Percentiles rank a stretch among this genome's conserved stretches.
These are phyloP conservation scores for Blastomyces emzantsi DNA, from an alignment of 2,329 filamentous ascomycete genomes.

Conservation along the genomic window DNA sequence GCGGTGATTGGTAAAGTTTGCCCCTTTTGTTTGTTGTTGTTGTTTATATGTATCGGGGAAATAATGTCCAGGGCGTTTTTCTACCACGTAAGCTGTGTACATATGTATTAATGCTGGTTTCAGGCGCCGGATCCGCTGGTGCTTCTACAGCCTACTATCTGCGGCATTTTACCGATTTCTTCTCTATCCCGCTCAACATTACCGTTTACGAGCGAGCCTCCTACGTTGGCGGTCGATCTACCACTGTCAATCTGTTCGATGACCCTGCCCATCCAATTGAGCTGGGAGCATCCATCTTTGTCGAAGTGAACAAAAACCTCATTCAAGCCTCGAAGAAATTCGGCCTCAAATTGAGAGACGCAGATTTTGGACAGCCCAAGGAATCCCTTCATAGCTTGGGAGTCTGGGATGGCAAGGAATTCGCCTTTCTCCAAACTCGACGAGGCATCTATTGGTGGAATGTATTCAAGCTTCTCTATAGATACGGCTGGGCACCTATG, in stretches of 20 bases:
- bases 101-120: not conserved
- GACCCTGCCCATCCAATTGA: constrained; percentile 63
- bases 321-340: constrained; percentile 63
- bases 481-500: constrained; percentile 72
- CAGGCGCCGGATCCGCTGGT: constrained; percentile 83
- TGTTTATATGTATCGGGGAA: not conserved
- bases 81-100: not conserved
- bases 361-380: constrained; percentile 40
- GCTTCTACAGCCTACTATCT: constrained; percentile 81
- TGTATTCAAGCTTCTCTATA: constrained; percentile 68
- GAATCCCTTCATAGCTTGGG: constrained; percentile 50
- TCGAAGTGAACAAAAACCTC: constrained; percentile 73
- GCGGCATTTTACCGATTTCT: constrained; percentile 56
- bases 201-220: constrained; percentile 75
- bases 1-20: constrained; percentile 8
- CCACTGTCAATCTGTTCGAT: constrained; percentile 70
- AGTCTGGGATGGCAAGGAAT: constrained; percentile 72
- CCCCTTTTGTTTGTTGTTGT: not conserved
- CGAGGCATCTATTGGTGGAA: constrained; percentile 67
- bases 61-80: not conserved
- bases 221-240: constrained; percentile 75
- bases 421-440: constrained; percentile 59
- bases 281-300: constrained; percentile 86
- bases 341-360: constrained; percentile 51
- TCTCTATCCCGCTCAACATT: constrained; percentile 59